Evolutionary conservation across 2,329 filamentous ascomycete species (phyloP).

Genomic region (Cladophialophora exuberans): DNA sequence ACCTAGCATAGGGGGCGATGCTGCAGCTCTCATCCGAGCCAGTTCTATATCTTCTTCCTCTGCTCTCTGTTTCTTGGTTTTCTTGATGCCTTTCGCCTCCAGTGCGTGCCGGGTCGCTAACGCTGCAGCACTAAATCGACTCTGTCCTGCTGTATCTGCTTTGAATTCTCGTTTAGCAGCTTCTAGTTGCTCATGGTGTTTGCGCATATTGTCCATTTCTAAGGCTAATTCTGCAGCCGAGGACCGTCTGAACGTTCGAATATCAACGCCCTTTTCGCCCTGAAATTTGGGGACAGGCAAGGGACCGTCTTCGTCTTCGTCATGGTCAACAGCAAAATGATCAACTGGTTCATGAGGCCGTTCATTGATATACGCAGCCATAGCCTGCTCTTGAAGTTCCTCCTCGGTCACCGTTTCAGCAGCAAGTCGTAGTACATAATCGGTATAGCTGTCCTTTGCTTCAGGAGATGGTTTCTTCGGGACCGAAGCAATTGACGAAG

Average conservation of each 20-base stretch:
- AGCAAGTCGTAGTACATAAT: slow-evolving; percentile 77
- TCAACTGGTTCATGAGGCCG: slow-evolving; percentile 50
- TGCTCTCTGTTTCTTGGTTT: slow-evolving; percentile 25
- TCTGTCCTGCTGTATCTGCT: slow-evolving; percentile 39
- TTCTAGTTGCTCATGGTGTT: slow-evolving; percentile 70
- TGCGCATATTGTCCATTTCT: slow-evolving; percentile 80
- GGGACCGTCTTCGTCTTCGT: slow-evolving; percentile 37
- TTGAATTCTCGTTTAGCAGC: slow-evolving; percentile 49
- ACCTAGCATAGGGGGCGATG: slow-evolving; percentile 84
- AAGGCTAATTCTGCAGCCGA: slow-evolving; percentile 60
- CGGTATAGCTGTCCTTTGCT: slow-evolving; percentile 69
- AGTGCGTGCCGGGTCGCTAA: slow-evolving; percentile 34
- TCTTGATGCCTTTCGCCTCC: slow-evolving; percentile 24
- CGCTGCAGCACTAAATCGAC: slow-evolving; percentile 39
- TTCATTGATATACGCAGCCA: slow-evolving; percentile 55
- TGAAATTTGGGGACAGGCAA: slow-evolving; percentile 34
- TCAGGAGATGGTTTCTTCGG: slow-evolving; percentile 35
- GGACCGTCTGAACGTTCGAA: slow-evolving; percentile 43
- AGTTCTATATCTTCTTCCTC: slow-evolving; percentile 40
- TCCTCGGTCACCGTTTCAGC: slow-evolving; percentile 74
- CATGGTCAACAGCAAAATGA: slow-evolving; percentile 49
- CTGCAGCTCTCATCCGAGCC: slow-evolving; percentile 60
- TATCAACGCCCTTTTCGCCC: slow-evolving; percentile 36
- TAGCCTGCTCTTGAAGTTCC: slow-evolving; percentile 70
- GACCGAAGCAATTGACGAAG: slow-evolving; percentile 41